Percentiles rank a stretch among this genome's conserved stretches.
Conservation (phyloP, 2,329 filamentous ascomycete genomes). For the Monilinia fructicola region DNA sequence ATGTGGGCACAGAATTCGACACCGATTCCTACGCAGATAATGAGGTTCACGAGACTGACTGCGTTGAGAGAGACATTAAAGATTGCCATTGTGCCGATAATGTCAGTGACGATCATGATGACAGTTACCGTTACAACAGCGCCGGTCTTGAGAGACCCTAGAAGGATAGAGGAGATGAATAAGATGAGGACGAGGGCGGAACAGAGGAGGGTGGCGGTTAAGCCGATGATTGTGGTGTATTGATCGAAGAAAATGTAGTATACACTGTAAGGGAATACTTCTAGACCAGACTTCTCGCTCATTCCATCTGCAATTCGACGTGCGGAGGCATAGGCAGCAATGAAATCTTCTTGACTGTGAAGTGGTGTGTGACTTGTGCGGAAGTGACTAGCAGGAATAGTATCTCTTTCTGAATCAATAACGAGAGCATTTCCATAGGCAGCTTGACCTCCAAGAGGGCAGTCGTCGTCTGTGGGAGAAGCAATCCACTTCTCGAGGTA, state of each 20-base stretch:
- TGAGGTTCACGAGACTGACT: constrained; percentile 89
- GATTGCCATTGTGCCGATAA: constrained; percentile 91
- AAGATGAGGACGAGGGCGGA: constrained; percentile 86
- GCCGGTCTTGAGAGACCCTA: constrained; percentile 82
- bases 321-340: constrained; percentile 83
- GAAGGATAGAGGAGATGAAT: constrained; percentile 71
- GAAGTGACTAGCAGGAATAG: constrained; percentile 84
- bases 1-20: constrained; percentile 99
- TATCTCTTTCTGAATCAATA: constrained; percentile 64
- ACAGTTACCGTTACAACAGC: constrained; percentile 83
- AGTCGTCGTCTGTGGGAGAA: constrained; percentile 77
- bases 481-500: constrained; percentile 83
- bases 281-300: constrained; percentile 66
- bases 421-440: constrained; percentile 84
- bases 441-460: constrained; percentile 84
- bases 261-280: constrained; percentile 94
- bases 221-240: constrained; percentile 78
- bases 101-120: constrained; percentile 89
- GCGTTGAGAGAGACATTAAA: constrained; percentile 89
- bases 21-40: constrained; percentile 94
- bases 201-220: constrained; percentile 77
- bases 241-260: constrained; percentile 99
- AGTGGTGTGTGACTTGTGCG: constrained; percentile 85
- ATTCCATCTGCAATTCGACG: constrained; percentile 83
- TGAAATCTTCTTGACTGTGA: constrained; percentile 87